Base-by-base conservation (phyloP, 2,329 filamentous ascomycete species). In the Penicillium olsonii region DNA sequence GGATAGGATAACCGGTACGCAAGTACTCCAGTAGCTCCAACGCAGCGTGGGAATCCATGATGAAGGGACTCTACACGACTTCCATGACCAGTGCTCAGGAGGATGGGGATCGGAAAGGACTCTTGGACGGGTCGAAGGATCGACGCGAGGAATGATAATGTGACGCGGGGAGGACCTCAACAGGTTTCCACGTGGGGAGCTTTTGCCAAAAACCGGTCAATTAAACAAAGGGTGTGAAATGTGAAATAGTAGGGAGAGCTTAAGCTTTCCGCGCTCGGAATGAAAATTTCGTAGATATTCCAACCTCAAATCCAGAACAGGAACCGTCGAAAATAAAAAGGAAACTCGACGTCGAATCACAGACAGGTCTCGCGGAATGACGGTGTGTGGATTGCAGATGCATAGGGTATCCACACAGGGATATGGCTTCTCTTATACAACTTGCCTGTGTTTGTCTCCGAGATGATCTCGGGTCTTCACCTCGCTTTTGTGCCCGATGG, bases 1-100 rank as follows among this genome's bases (percentile, higher is more conserved):
- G 67, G 60, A 87, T 80, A 11, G 86, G 84, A 57, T 84, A 87
- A 58, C 78, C 73, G 65, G 78, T 81, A 62, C 82, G 81, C 50
- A 82, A 65, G 59, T 74, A 72, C 43, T 67, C 68, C 54, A 81
- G 65, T 53, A 78, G 65, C 41, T 62, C 64, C 42, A 71, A 71
- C 53, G 75, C 73, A 47, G 71, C 68, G 34, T 69, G 65, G 60
- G 70, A 56, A 60, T 60, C 63, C 64, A 71, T 68, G 35, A 49
- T 24, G 37, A 37, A 37, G 34, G 31, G 41, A 29, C 44, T 33
- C 50, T 63, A 65, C 52, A 50, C 48, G 59, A 61, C 62, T 68
- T 69, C 56, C 68, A 69, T 68, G 64, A 66, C 67, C 64, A 59
- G 17, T 47, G 45, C 54, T 43, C 44, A 42, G 27, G 48, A 50